phyloP scores from a whole-genome alignment of 306 rosid genomes.

The Alnus glutinosa region DNA sequence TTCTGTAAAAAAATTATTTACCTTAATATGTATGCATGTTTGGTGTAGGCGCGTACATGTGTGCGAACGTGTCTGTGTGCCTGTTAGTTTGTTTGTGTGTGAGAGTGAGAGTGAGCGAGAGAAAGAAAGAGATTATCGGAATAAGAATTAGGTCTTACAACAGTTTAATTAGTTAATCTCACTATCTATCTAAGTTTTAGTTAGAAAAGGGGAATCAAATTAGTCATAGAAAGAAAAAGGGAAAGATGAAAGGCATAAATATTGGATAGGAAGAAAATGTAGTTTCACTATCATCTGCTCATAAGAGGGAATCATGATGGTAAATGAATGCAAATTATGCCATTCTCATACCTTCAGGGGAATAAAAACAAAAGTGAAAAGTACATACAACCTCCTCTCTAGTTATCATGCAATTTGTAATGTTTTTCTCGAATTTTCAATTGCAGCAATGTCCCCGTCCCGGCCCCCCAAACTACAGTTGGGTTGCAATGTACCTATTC shows the following conservation, averaged over 20 bases:
- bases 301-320: constrained; percentile 30
- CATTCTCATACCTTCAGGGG: constrained; percentile 35
- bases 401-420: no score
- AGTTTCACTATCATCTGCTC: constrained; percentile 26
- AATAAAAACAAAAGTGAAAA: constrained; percentile 15
- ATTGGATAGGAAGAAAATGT: constrained; percentile 30
- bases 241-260: constrained; percentile 22
- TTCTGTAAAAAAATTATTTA: no score
- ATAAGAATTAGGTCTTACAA: no score
- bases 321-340: constrained; percentile 27
- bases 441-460: no score
- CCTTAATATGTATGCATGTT: no score
- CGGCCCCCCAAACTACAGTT: no score
- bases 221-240: constrained; percentile 4
- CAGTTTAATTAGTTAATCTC: neutral
- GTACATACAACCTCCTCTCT: no score
- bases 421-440: no score
- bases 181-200: constrained; percentile 20
- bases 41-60: no score
- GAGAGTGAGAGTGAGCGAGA: no score
- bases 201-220: constrained; percentile 28
- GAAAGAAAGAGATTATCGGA: no score
- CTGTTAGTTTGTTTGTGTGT: neutral
- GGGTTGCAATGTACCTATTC: no score
- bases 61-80: neutral